phyloP scores from a whole-genome alignment of 352 stramenopile species.

The Phytophthora macrochlamydospora region DNA sequence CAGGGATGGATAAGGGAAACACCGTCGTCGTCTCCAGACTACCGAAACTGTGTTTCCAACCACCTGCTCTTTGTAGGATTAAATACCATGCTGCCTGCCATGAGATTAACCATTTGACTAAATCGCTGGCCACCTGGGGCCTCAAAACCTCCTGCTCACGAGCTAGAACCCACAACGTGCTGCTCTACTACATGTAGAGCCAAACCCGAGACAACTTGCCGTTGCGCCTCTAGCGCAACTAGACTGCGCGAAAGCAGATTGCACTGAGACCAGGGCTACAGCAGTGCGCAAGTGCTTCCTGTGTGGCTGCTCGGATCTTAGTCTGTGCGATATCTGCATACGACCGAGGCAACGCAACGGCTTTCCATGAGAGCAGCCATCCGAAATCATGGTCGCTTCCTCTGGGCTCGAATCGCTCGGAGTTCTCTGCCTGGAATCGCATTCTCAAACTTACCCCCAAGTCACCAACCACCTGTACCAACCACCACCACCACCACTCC shows the following conservation, averaged over 20 bases:
- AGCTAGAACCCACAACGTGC: slow-evolving; percentile 1
- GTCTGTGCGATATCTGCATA: neutral
- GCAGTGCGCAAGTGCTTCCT: neutral
- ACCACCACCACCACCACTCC: neutral
- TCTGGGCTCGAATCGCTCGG: neutral
- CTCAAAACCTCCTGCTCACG: neutral
- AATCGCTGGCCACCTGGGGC: neutral
- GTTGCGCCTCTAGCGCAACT: too few species aligned
- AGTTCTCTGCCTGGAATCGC: neutral
- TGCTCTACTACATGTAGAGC: neutral
- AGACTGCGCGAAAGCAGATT: too few species aligned
- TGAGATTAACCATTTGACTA: too few species aligned
- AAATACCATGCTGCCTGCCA: too few species aligned
- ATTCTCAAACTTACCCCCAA: slow-evolving; percentile 6
- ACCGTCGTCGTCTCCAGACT: too few species aligned
- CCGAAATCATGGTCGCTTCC: neutral
- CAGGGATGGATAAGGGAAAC: too few species aligned
- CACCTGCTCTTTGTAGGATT: too few species aligned
- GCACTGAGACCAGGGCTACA: neutral
- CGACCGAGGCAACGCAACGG: neutral
- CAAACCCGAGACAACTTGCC: too few species aligned
- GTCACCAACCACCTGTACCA: neutral
- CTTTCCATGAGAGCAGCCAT: neutral
- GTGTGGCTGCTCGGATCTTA: neutral
- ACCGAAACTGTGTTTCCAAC: too few species aligned